Conservation (phyloP, 306 rosid genomes). For the Prunus kanzakura region DNA sequence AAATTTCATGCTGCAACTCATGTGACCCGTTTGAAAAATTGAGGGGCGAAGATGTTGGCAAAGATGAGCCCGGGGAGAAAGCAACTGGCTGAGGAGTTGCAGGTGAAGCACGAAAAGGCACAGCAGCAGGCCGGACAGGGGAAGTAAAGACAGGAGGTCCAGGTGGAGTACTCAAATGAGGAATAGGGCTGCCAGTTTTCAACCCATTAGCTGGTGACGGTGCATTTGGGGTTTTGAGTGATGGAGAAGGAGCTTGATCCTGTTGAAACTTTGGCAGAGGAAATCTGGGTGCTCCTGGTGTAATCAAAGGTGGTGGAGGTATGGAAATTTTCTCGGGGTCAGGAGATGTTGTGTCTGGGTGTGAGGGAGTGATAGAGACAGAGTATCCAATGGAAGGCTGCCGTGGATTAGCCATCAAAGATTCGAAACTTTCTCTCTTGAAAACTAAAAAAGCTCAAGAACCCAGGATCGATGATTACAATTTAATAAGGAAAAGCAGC, state of each 20-base stretch:
- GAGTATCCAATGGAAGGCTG: slow-evolving; percentile 64
- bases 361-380: slow-evolving; percentile 31
- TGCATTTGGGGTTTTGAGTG: slow-evolving; percentile 37
- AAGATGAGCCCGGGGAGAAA: slow-evolving; percentile 56
- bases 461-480: slow-evolving; percentile 34
- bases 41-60: slow-evolving; percentile 63
- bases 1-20: slow-evolving; percentile 56
- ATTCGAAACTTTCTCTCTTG: slow-evolving; percentile 10
- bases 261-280: slow-evolving; percentile 59
- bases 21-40: slow-evolving; percentile 52
- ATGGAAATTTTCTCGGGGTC: slow-evolving; percentile 44
- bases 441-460: slow-evolving; percentile 22
- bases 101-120: slow-evolving; percentile 89
- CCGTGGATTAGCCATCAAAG: slow-evolving; percentile 65
- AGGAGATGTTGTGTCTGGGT: slow-evolving; percentile 41
- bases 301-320: slow-evolving; percentile 39
- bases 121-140: slow-evolving; percentile 94
- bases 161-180: slow-evolving; percentile 94
- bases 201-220: slow-evolving; percentile 66
- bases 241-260: slow-evolving; percentile 60
- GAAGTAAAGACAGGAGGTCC: slow-evolving; percentile 94
- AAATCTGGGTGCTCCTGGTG: slow-evolving; percentile 46
- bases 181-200: slow-evolving; percentile 58
- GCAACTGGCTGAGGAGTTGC: slow-evolving; percentile 93
- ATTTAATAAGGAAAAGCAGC: slow-evolving; percentile 27